These are phyloP conservation scores for Talaromyces liani DNA, from an alignment of 495 filamentous ascomycete species.

Conservation along the genomic window DNA sequence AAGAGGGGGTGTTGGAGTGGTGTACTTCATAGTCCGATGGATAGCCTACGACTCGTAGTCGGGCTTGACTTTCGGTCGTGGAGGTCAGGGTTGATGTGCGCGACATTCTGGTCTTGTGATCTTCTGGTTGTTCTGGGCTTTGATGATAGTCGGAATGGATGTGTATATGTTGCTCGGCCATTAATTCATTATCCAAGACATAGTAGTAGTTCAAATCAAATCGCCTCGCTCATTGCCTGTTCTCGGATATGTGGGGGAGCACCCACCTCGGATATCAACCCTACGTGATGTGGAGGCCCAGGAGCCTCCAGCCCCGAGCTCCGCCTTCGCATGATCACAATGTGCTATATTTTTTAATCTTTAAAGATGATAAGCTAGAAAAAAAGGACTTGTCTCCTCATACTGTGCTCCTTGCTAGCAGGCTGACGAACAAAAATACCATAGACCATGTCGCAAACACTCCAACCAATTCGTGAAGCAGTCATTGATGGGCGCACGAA, in stretches of 20 bases:
- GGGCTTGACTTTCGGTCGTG: slow-evolving; percentile 6
- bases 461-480: slow-evolving; percentile 30
- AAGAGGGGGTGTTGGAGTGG: neutral
- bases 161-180: neutral
- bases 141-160: neutral
- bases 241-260: neutral
- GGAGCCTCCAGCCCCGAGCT: neutral
- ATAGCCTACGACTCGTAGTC: slow-evolving; percentile 1
- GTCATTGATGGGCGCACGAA: slow-evolving; percentile 39
- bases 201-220: neutral
- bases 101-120: slow-evolving; percentile 23
- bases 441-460: slow-evolving; percentile 20
- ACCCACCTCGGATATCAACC: neutral
- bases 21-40: slow-evolving; percentile 32
- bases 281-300: neutral
- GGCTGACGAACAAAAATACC: neutral
- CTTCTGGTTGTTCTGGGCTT: neutral
- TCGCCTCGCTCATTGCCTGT: neutral
- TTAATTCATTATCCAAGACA: neutral
- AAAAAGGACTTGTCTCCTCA: neutral
- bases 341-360: neutral
- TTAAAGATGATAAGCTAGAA: neutral
- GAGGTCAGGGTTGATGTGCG: slow-evolving; percentile 24
- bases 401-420: neutral
- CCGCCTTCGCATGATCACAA: neutral